Base-by-base conservation (phyloP, 495 filamentous ascomycete species). In the Rhizodiscina lignyota region DNA sequence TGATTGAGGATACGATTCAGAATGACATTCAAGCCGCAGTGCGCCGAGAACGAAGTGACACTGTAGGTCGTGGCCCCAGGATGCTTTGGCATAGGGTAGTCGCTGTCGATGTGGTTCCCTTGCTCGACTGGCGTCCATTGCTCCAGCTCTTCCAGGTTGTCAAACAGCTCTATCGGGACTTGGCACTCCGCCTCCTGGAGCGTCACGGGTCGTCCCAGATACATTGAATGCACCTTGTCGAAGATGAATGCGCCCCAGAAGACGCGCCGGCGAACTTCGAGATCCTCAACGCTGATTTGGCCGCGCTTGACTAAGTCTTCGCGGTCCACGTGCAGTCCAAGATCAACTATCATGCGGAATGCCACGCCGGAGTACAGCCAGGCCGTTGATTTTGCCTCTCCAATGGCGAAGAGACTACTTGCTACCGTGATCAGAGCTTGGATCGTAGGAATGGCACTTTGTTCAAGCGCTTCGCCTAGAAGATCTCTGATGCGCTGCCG, bases 331-430 rank as follows among this genome's bases (percentile, higher is more conserved):
- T 27, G 24, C 24, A 27, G 24, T 6, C 24, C 24, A 27, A 27
- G 24, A 13, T 27, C 24, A 13, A 27, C 6, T 27, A 27, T 27
- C 24, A 27, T 27, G 24, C 24, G 24, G 6, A 27, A 13, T 27
- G 24, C 24, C 13, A 13, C 6, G 6, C 24, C 24, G 8, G 24
- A 8, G 13, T 8, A 13, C 24, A 27, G 6, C 24, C 24, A 27
- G 24, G 8, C 24, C 16, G 45, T 50, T 1, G 43, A 43, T 1
- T 38, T 48, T 18, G 37, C 29, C 2, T 50, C 53, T n/a, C n/a
- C n/a, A n/a, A n/a, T n/a, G n/a, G n/a, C n/a, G n/a, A n/a, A n/a
- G n/a, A n/a, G n/a, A n/a, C n/a, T n/a, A n/a, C n/a, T n/a, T n/a
- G n/a, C n/a, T n/a, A n/a, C n/a, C n/a, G n/a, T n/a, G n/a, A n/a